Conservation (phyloP, 495 filamentous ascomycete genomes). For the Trichoderma reesei region DNA sequence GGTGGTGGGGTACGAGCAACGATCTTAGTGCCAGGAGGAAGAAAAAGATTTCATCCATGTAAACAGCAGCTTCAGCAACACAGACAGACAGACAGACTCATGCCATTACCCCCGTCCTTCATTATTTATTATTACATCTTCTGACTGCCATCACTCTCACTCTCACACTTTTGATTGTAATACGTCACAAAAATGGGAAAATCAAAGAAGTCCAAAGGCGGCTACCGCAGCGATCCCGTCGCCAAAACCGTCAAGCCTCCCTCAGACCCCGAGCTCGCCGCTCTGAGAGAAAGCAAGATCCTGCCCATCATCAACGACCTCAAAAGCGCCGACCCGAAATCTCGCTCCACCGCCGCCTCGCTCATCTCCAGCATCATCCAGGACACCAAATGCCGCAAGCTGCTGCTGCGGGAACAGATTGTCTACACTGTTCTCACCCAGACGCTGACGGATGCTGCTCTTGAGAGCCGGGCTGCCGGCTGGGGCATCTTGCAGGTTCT, state of each 20-base stretch:
- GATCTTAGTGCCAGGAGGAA: background rate
- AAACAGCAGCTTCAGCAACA: background rate
- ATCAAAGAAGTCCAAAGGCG: slow-evolving; percentile 29
- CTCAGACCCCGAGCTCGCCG: slow-evolving; percentile 44
- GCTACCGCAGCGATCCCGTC: slow-evolving; percentile 35
- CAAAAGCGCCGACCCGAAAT: slow-evolving; percentile 43
- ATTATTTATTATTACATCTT: background rate
- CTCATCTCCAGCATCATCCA: slow-evolving; percentile 51
- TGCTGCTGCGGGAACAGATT: slow-evolving; percentile 50
- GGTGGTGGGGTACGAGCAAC: slow-evolving; percentile 12
- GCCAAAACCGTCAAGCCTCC: slow-evolving; percentile 42
- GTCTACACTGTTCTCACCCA: slow-evolving; percentile 50
- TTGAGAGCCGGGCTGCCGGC: slow-evolving; percentile 47
- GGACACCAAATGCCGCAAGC: slow-evolving; percentile 45
- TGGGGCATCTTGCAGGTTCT: slow-evolving; percentile 52
- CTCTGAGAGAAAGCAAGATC: slow-evolving; percentile 46
- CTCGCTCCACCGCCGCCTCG: slow-evolving; percentile 39
- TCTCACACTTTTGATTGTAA: background rate
- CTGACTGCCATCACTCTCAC: background rate
- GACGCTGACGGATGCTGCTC: slow-evolving; percentile 46
- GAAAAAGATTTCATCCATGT: background rate
- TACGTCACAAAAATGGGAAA: slow-evolving; percentile 32
- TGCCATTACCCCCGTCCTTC: background rate
- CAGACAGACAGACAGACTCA: background rate
- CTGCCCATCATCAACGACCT: slow-evolving; percentile 48